Base-by-base conservation (phyloP, 2,329 filamentous ascomycete species). In the Diaporthe sp. region DNA sequence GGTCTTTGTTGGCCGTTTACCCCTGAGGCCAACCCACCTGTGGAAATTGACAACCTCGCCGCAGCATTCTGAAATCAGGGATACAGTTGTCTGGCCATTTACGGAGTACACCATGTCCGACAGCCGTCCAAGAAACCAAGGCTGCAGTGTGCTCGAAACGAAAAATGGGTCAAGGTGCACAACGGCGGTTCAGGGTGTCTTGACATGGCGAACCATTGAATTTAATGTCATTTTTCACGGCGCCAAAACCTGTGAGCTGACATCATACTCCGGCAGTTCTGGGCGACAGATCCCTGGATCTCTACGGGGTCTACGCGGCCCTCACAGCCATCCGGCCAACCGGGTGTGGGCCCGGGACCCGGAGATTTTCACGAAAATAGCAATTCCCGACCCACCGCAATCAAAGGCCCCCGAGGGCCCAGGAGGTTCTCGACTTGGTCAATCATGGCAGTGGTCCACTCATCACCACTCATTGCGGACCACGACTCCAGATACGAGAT, bases 401-500 rank as follows among this genome's bases (percentile, higher is more conserved):
- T 75, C 70, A 72, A 75, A 75, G 42, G 35, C 30, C 70, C 69
- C 70, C 9, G 32, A 25, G 15, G 63, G 59, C 30, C 73, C 71
- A 50, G 69, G 56, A 53, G 69, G 39, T 71, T 61, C 58, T 71
- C 66, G 74, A 71, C 71, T 37, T 66, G 35, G 25, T 63, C 66
- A 68, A 27, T 39, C 71, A 69, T 59, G 55, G 65, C 66, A 51
- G 22, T 47, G 71, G 35, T 55, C 74, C 74, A 75, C 71, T 71
- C 59, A n/a, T 32, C 47, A 58, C 71, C 71, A 71, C 71, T 71
- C 59, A 30, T 71, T 73, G 56, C 42, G 59, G 50, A n/a, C 42
- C 65, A 42, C 32, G 58, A 6, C 63, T 53, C 59, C 44, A 71
- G 58, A 75, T 75, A 75, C 74, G 74, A 75, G 74, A 75, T 73